phyloP scores from a whole-genome alignment of 2,329 filamentous ascomycete species.

The Cordyceps farinosa region DNA sequence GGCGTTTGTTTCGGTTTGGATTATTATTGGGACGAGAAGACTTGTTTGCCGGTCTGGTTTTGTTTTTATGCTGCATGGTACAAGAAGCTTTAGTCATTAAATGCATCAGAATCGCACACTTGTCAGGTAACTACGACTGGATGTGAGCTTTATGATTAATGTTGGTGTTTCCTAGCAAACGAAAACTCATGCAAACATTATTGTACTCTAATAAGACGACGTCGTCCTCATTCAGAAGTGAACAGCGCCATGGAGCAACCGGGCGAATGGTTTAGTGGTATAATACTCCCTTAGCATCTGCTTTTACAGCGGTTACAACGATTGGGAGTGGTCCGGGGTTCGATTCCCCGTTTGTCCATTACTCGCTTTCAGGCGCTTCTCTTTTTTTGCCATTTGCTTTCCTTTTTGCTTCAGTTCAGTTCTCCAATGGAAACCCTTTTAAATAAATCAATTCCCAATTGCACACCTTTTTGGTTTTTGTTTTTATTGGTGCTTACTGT shows the following conservation, averaged over 20 bases:
- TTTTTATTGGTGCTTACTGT: neutral
- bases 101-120: neutral
- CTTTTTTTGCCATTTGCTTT: neutral
- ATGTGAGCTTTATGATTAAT: neutral
- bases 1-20: constrained; percentile 11
- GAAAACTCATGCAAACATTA: neutral
- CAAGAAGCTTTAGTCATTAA: neutral
- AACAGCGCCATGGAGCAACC: constrained; percentile 1
- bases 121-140: neutral
- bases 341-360: constrained; percentile 21
- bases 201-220: neutral
- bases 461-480: neutral
- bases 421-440: neutral
- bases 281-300: constrained; percentile 18
- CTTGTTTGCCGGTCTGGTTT: neutral
- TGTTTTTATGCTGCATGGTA: neutral
- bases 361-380: neutral
- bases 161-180: too few species aligned
- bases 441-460: neutral
- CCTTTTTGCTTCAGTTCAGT: neutral
- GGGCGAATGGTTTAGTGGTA: constrained; percentile 19
- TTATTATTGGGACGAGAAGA: neutral
- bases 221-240: constrained; percentile 28
- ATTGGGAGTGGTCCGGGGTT: constrained; percentile 21
- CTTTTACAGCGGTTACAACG: neutral